Evolutionary conservation across 495 filamentous ascomycete species (phyloP).

Genomic region (Thermothielavioides terrestris): DNA sequence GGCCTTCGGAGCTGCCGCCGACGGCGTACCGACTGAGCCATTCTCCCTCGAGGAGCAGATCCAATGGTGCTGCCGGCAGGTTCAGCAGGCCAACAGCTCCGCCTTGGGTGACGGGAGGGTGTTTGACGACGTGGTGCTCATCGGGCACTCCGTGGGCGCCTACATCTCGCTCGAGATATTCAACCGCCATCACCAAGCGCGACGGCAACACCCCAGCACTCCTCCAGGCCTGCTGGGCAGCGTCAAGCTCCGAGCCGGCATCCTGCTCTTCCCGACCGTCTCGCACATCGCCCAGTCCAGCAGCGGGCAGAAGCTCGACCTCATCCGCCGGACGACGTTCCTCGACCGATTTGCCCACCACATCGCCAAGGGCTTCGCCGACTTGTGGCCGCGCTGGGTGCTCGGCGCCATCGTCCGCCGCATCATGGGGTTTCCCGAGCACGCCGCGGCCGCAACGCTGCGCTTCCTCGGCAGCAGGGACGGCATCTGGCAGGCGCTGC

Average conservation of each 20-base stretch:
- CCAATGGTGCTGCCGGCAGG: slow-evolving; percentile 28
- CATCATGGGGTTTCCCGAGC: slow-evolving; percentile 46
- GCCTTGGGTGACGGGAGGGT: background rate
- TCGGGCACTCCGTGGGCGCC: slow-evolving; percentile 75
- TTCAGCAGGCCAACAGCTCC: slow-evolving; percentile 20
- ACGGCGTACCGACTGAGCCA: slow-evolving; percentile 19
- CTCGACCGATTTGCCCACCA: slow-evolving; percentile 46
- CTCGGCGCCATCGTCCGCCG: slow-evolving; percentile 37
- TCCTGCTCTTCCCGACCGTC: slow-evolving; percentile 72
- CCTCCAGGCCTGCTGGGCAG: background rate
- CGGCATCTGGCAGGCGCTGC: slow-evolving; percentile 64
- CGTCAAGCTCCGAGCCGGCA: slow-evolving; percentile 38
- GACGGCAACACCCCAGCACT: background rate
- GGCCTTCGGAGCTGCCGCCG: slow-evolving; percentile 23
- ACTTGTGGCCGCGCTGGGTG: slow-evolving; percentile 35
- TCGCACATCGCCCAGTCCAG: slow-evolving; percentile 61
- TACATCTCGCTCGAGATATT: slow-evolving; percentile 72
- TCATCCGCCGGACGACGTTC: slow-evolving; percentile 45
- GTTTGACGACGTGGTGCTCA: slow-evolving; percentile 56
- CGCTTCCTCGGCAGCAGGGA: slow-evolving; percentile 52
- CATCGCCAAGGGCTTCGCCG: slow-evolving; percentile 40
- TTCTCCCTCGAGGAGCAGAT: slow-evolving; percentile 58
- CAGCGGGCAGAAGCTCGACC: slow-evolving; percentile 48
- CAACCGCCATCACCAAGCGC: slow-evolving; percentile 28
- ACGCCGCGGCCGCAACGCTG: slow-evolving; percentile 53